These are phyloP conservation scores for Peronospora belbahrii DNA, from an alignment of 352 stramenopile species.

Conservation along the genomic window DNA sequence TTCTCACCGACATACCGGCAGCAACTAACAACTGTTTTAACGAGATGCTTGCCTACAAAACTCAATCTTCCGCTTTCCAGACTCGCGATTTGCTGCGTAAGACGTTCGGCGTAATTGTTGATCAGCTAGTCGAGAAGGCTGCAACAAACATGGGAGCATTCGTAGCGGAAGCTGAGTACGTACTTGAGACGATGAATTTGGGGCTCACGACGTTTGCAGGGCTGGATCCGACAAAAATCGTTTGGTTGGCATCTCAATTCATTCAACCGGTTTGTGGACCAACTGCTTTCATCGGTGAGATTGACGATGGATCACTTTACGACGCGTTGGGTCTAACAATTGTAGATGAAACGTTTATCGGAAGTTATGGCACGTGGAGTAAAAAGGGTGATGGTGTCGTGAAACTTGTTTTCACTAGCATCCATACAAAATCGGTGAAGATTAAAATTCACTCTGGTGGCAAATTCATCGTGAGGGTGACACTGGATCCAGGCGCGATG, in stretches of 20 bases:
- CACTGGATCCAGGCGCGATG: slow-evolving; percentile 2
- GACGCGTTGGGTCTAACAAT: slow-evolving; percentile 13
- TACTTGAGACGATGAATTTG: slow-evolving; percentile 11
- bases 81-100: slow-evolving; percentile 20
- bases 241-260: slow-evolving; percentile 21
- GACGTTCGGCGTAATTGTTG: slow-evolving; percentile 19
- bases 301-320: slow-evolving; percentile 19
- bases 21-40: slow-evolving; percentile 21
- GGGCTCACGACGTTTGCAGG: slow-evolving; percentile 8
- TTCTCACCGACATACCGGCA: slow-evolving; percentile 11
- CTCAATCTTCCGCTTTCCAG: slow-evolving; percentile 12
- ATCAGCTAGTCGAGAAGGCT: slow-evolving; percentile 11
- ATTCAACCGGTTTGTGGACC: slow-evolving; percentile 18
- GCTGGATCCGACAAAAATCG: slow-evolving; percentile 13
- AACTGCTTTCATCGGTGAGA: slow-evolving; percentile 17
- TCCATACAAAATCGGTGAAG: slow-evolving; percentile 16
- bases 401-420: slow-evolving; percentile 17
- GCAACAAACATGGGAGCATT: slow-evolving; percentile 8
- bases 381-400: slow-evolving; percentile 16
- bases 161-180: slow-evolving; percentile 8
- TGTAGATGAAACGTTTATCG: slow-evolving; percentile 16
- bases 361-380: slow-evolving; percentile 15
- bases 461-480: slow-evolving; percentile 6
- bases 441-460: slow-evolving; percentile 21
- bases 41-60: slow-evolving; percentile 16